Conservation (phyloP, 768 basidiomycete genomes). For the Bullera alba region DNA sequence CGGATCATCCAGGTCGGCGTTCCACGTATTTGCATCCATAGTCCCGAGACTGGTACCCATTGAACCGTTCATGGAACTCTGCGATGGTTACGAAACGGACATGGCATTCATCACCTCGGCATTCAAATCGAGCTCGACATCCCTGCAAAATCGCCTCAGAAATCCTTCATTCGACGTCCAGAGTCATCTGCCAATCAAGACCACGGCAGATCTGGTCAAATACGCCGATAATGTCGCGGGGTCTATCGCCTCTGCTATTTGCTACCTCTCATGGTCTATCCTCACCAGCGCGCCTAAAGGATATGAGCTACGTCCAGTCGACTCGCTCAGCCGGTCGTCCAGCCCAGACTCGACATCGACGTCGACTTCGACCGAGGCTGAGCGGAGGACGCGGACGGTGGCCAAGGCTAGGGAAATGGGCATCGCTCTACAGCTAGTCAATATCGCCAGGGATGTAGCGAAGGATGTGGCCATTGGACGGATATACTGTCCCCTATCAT, state of each 20-base stretch:
- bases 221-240: conserved; percentile 48
- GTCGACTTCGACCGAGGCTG: neutral
- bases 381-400: conserved; percentile 1
- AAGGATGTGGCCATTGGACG: conserved; percentile 41
- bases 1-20: conserved; percentile 20
- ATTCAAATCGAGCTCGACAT: neutral
- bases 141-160: neutral
- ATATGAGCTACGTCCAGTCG: conserved; percentile 12
- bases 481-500: conserved; percentile 43
- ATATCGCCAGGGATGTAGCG: conserved; percentile 46
- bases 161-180: conserved; percentile 6
- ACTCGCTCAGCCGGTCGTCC: conserved; percentile 4
- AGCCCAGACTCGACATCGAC: neutral
- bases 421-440: conserved; percentile 47
- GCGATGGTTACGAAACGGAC: conserved; percentile 40
- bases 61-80: conserved; percentile 39
- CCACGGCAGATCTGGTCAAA: conserved; percentile 37
- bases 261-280: conserved; percentile 43
- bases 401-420: conserved; percentile 44
- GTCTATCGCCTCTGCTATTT: conserved; percentile 46
- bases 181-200: conserved; percentile 37
- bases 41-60: conserved; percentile 36
- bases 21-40: conserved; percentile 33
- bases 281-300: conserved; percentile 1
- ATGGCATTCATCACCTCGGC: conserved; percentile 20